Evolutionary conservation across 257 asterid species (phyloP), one percentile per base, ranked within the genome.

Genomic region (Plantago ovata): DNA sequence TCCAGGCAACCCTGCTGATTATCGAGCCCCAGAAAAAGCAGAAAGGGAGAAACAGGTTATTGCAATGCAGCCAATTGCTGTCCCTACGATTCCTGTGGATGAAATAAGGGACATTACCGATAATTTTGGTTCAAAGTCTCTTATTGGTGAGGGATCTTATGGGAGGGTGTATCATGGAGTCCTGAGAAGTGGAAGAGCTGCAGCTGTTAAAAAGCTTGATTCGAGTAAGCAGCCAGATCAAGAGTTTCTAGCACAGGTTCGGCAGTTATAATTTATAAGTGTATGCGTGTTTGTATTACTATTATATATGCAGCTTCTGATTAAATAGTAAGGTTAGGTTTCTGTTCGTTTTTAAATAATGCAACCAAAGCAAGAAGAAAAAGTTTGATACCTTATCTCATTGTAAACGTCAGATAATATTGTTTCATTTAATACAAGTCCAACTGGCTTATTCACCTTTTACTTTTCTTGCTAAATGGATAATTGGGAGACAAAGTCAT

Each of bases 211-310:
- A 52, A 59, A 33, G 58, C 45, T 72, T 6, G 63, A 63, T 59
- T 39, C 63, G 21, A 58, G 42, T 61, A 42, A 61, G 38, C 70
- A 56, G 33, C 61, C 73, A 28, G 65, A 51, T 58, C 54, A 46
- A 16, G 70, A 61, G 51, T 68, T 65, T 61, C 56, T 65, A 13
- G 33, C 55, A 60, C 66, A 60, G 76, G 77, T 75, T 59, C 60
- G 49, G n/a, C 61, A 18, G 36, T 28, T 1, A 28, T 28, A 28
- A 28, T 0, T 28, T n/a, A 13, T 18, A 57, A 33, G 19, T 16
- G 38, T 53, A 36, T 14, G 7, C 22, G 12, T 28, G 12, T 38
- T n/a, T 36, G n/a, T 55, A 15, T 54, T 55, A 15, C 33, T 48
- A 20, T 50, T 12, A 22, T 28, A 53, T 56, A 43, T 33, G 13